Base-by-base conservation (phyloP, 495 filamentous ascomycete genomes). In the Annulohypoxylon maeteangense region DNA sequence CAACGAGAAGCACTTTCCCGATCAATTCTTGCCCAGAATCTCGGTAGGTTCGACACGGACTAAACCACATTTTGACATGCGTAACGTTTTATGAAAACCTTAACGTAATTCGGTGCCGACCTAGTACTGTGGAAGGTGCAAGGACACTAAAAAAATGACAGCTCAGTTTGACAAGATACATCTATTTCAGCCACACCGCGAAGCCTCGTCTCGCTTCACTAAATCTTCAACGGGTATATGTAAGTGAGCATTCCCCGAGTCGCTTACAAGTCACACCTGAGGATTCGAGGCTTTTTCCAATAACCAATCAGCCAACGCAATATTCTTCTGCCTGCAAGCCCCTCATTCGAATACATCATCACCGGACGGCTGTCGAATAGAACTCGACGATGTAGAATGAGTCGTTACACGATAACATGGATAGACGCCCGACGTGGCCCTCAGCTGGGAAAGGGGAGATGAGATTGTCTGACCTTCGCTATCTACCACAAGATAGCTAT, bases 281-380 rank as follows among this genome's bases (percentile, higher is more conserved):
- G 47, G 47, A 29, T 51, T 51, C 11, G 47, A 51, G 47, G 47
- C 47, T 22, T 51, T 27, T 58, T 7, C 18, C 25, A n/a, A 18
- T 27, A 65, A 44, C 67, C 67, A 70, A 70, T 70, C 68, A 65
- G 16, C 7, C 68, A 22, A 42, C 31, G 12, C 54, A 2, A 6
- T 70, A 67, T 71, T 34, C 63, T 67, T 71, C 68, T 67, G 68
- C 68, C 68, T 71, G 34, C 40, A 71, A 63, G 53, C 63, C 63
- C 61, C 58, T 38, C 56, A 45, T 40, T 25, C 20, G n/a, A 6
- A n/a, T 32, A 23, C 27, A 4, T 10, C 54, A 25, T 66, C 47
- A 54, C 22, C 2, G 53, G 59, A 34, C 16, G 22, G 25, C 23
- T 5, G 16, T 44, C 65, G 56, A 68, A 50, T 68, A 51, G 23